Conservation (phyloP, 2,329 filamentous ascomycete species). For the Colletotrichum sp. region DNA sequence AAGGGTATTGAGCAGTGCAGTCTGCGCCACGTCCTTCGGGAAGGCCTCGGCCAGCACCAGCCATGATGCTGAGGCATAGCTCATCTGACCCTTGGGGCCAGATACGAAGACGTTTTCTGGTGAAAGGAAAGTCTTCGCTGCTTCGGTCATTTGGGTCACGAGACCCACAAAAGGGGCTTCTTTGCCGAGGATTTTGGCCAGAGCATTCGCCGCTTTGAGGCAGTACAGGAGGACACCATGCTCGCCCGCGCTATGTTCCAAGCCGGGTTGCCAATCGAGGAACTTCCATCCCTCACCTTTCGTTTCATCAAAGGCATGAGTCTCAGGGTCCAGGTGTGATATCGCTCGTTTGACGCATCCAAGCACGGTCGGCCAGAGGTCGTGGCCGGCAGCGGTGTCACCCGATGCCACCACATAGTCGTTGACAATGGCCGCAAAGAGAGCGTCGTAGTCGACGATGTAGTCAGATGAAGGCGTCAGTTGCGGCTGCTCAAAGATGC, state of each 20-base stretch:
- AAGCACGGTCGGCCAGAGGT: conserved; percentile 35
- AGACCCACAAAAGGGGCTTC: conserved; percentile 24
- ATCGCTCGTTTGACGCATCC: conserved; percentile 30
- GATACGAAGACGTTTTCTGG: conserved; percentile 26
- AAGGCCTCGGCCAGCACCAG: conserved; percentile 30
- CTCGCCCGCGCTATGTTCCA: conserved; percentile 32
- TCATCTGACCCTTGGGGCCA: conserved; percentile 31
- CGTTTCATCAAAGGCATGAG: conserved; percentile 23
- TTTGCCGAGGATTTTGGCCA: conserved; percentile 28
- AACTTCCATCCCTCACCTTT: conserved; percentile 32
- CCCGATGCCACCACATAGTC: conserved; percentile 36
- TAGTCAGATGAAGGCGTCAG: conserved; percentile 35
- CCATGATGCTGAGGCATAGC: conserved; percentile 35
- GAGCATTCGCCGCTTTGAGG: conserved; percentile 31
- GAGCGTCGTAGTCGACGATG: conserved; percentile 40
- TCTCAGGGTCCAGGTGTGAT: conserved; percentile 27
- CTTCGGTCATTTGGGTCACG: conserved; percentile 26
- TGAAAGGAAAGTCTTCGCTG: conserved; percentile 24
- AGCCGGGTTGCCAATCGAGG: conserved; percentile 32
- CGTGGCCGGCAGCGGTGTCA: conserved; percentile 29
- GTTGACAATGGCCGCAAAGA: conserved; percentile 35
- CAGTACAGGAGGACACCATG: conserved; percentile 34
- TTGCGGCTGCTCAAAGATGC: conserved; percentile 36
- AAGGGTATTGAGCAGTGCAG: conserved; percentile 28
- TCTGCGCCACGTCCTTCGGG: conserved; percentile 19